Base-by-base conservation (phyloP, 768 basidiomycete species). In the Kwoniella sp. region DNA sequence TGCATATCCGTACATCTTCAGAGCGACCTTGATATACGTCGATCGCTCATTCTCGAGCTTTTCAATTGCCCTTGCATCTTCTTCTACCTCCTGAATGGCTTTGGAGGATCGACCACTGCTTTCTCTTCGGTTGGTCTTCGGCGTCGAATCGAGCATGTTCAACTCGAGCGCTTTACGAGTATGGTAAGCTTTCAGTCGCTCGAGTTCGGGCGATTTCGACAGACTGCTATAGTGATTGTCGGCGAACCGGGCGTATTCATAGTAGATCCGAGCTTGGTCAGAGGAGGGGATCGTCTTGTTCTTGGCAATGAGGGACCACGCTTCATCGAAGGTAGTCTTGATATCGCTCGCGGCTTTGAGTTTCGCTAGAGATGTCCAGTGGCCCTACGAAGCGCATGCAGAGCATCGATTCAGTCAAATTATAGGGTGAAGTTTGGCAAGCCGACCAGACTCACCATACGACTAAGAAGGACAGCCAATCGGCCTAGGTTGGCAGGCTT, bases 351-450 rank as follows among this genome's bases (percentile, higher is more conserved):
- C 87, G 53, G 89, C 90, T 71, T 90, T 88, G 28, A 95, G 79
- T 63, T 90, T 90, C 1, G 96, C 93, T 72, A 91, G 88, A 7
- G 91, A 86, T 25, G 87, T 89, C 96, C 96, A 99, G 12, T 89
- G 85, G 11, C 95, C 96, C 93, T 97, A n/a, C 3, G 15, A n/a
- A 51, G 30, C 17, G 31, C 25, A 28, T 45, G 59, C 34, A 52
- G 22, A 41, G 28, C 0, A n/a, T n/a, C n/a, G n/a, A n/a, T n/a
- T n/a, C n/a, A n/a, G n/a, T n/a, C n/a, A n/a, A n/a, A n/a, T n/a
- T n/a, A n/a, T n/a, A n/a, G n/a, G n/a, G n/a, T n/a, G n/a, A n/a
- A n/a, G n/a, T n/a, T n/a, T n/a, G n/a, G 17, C n/a, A 53, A 5
- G 47, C 23, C 25, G 20, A 45, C 12, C 5, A 17, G 13, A 61